Base-by-base conservation (phyloP, 2,329 filamentous ascomycete genomes). In the Fusarium sp. region DNA sequence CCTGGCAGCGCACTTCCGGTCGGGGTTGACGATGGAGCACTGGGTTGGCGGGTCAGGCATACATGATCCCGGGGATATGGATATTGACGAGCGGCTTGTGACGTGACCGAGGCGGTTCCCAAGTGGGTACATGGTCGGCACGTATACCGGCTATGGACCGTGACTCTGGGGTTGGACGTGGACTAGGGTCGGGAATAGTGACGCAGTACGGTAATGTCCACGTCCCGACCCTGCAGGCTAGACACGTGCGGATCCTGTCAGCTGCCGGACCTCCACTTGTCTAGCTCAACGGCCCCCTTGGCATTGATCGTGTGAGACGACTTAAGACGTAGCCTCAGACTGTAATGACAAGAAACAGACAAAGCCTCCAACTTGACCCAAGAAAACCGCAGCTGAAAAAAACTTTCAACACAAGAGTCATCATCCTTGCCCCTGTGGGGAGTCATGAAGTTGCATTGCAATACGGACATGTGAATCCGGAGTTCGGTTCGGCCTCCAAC, bases 11-110 rank as follows among this genome's bases (percentile, higher is more conserved):
- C 80, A 81, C 46, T 81, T 80, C 40, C 70, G 77, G 22, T 70
- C 73, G 2, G 79, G 79, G 5, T 57, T 78, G 56, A 81, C 78
- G 4, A 80, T 80, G 79, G 74, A 77, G 24, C 67, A 67, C 22
- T 78, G 76, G 76, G 36, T 64, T 5, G 76, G 76, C 31, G 76
- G 70, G 5, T 70, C 70, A n/a, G 76, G 74, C 35, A 76, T 78
- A 46, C 64, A 76, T 24, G 64, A 74, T 33, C 60, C 67, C 9
- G 67, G 66, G 6, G 53, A 69, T 46, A 77, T 67, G 62, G 59
- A 46, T 62, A 42, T 31, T 20, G 66, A 76, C 33, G 31, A 20
- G 40, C 44, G 36, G 42, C 42, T 10, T 46, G 46, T 53, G 46
- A 53, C 46, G 46, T 53, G 46, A 51, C 46, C 24, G 46, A 29